Conservation (phyloP, 1,284 basidiomycete species). For the Leccinum subrobustum region DNA sequence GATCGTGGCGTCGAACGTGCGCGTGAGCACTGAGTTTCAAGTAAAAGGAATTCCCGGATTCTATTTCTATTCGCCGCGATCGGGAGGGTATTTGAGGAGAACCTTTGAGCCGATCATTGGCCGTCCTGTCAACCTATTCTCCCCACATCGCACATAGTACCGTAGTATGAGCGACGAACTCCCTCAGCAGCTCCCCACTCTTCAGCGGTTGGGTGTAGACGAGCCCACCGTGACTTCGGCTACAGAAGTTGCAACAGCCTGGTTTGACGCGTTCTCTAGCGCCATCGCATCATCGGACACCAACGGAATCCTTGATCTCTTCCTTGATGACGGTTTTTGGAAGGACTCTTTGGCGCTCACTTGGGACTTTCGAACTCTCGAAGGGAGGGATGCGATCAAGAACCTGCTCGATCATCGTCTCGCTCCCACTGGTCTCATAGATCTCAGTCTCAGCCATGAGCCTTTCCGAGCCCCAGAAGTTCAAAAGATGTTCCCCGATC, state of each 20-base stretch:
- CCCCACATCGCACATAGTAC: neutral
- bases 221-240: conserved; percentile 23
- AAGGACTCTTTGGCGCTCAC: conserved; percentile 28
- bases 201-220: conserved; percentile 28
- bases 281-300: conserved; percentile 31
- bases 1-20: neutral
- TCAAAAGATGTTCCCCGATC: conserved; percentile 26
- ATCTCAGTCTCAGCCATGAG: conserved; percentile 20
- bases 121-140: neutral
- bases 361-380: conserved; percentile 31
- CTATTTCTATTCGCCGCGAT: neutral
- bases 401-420: conserved; percentile 29
- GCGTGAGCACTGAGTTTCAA: neutral
- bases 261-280: conserved; percentile 33
- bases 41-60: neutral
- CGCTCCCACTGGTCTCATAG: conserved; percentile 32
- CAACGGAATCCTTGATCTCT: conserved; percentile 23
- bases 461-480: conserved; percentile 20
- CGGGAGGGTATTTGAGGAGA: neutral
- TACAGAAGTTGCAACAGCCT: conserved; percentile 25
- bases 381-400: conserved; percentile 24
- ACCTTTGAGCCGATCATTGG: neutral
- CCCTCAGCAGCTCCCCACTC: conserved; percentile 30
- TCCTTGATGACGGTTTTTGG: conserved; percentile 33
- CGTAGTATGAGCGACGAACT: conserved; percentile 21